Percentiles rank a stretch among this genome's conserved stretches.
phyloP scores from a whole-genome alignment of 768 basidiomycete genomes.

The Rhodotorula diobovata region DNA sequence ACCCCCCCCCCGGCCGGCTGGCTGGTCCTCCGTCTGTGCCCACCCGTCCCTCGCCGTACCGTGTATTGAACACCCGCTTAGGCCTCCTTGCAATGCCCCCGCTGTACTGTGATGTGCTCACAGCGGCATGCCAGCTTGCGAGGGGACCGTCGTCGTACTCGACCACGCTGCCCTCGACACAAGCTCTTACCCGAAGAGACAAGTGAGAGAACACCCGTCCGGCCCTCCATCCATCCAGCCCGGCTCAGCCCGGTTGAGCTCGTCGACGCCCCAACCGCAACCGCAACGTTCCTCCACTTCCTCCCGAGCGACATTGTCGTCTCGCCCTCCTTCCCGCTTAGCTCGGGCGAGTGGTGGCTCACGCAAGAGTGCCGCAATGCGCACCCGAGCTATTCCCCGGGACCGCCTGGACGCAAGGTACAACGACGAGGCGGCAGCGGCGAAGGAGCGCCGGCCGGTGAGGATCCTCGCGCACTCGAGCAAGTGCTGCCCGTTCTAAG shows the following conservation, averaged over 20 bases:
- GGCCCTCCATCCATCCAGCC: too few species aligned
- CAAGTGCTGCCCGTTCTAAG: background rate
- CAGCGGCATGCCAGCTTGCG: too few species aligned
- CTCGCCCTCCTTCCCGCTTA: background rate
- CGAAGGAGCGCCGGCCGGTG: background rate
- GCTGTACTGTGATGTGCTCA: too few species aligned
- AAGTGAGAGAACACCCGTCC: too few species aligned
- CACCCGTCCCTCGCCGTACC: too few species aligned
- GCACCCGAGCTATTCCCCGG: background rate
- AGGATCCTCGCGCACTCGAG: slow-evolving; percentile 8
- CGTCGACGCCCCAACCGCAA: background rate
- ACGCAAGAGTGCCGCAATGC: background rate
- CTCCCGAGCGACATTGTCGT: slow-evolving; percentile 19
- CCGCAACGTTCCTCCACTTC: slow-evolving; percentile 16
- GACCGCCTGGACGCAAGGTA: slow-evolving; percentile 7
- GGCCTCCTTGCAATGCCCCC: too few species aligned
- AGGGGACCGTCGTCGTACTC: too few species aligned
- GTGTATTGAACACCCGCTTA: too few species aligned
- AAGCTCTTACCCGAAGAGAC: too few species aligned
- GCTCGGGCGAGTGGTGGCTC: slow-evolving; percentile 9
- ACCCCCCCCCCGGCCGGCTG: background rate
- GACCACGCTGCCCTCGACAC: too few species aligned
- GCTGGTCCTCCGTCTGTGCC: background rate
- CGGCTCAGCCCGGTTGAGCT: background rate
- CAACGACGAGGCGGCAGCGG: background rate